A percentile compares a stretch with the other conserved stretches of the same genome.
Evolutionary conservation across 78 protist genomes (phyloP).

Genomic region (Dictyostelium purpureum): DNA sequence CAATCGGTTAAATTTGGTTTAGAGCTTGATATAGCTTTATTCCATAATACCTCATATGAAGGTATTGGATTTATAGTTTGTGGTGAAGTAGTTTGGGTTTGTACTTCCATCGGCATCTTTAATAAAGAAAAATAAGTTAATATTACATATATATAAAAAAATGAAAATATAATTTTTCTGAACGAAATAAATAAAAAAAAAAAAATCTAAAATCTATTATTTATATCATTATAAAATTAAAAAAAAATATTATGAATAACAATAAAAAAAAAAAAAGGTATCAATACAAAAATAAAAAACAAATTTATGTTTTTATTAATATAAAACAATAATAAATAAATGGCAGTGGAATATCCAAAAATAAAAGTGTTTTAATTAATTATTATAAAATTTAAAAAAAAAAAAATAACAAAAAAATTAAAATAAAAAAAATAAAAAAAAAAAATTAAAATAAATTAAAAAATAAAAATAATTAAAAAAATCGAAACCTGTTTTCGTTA

Average conservation of each 20-base stretch:
- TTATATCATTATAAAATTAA: not conserved
- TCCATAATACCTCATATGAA: constrained; percentile 44
- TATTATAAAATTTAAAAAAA: not conserved
- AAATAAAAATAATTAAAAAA: no score
- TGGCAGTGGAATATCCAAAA: not conserved
- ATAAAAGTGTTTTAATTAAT: not conserved
- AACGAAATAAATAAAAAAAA: not conserved
- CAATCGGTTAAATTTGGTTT: constrained; percentile 44
- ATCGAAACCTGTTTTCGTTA: no score
- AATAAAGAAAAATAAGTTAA: not conserved
- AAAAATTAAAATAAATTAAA: not conserved
- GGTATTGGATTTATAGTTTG: not conserved
- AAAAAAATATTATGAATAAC: not conserved
- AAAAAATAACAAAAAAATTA: not conserved
- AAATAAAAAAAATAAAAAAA: not conserved
- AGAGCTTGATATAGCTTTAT: constrained; percentile 49
- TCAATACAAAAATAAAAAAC: not conserved
- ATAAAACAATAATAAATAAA: not conserved
- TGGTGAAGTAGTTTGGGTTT: not conserved
- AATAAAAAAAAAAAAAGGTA: not conserved
- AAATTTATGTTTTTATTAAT: not conserved
- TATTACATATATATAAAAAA: not conserved
- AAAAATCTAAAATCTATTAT: not conserved
- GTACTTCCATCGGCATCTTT: constrained; percentile 52
- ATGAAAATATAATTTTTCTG: not conserved